Evolutionary conservation across 1,139 yeast species (phyloP).

Genomic region (Zygosaccharomyces pseudobailii): DNA sequence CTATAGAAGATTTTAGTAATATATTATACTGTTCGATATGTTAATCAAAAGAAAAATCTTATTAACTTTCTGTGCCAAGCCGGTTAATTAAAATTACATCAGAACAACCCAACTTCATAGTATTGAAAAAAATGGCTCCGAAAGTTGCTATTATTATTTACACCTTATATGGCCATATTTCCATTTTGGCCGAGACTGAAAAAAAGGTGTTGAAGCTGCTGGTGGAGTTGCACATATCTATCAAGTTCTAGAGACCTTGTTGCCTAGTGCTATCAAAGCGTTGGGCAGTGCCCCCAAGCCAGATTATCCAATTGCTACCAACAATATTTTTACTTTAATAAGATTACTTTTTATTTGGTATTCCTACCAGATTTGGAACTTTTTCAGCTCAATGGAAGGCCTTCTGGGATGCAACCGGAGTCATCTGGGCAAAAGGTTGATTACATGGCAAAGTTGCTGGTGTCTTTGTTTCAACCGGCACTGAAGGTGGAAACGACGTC

Average conservation of each 20-base stretch:
- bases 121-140: constrained; percentile 16
- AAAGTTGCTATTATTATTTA: constrained; percentile 60
- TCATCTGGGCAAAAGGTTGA: constrained; percentile 73
- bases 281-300: constrained; percentile 68
- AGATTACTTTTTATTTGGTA: constrained; percentile 75
- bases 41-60: too few relatives aligned
- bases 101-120: too few relatives aligned
- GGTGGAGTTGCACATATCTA: constrained; percentile 69
- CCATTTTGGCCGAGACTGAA: constrained; percentile 63
- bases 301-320: constrained; percentile 63
- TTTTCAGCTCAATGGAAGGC: constrained; percentile 78
- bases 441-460: constrained; percentile 75
- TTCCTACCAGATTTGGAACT: constrained; percentile 81
- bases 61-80: too few relatives aligned
- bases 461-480: constrained; percentile 71
- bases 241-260: constrained; percentile 77
- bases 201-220: constrained; percentile 66
- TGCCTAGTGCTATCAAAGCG: constrained; percentile 52
- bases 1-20: too few relatives aligned
- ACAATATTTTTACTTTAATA: constrained; percentile 54
- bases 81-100: too few relatives aligned
- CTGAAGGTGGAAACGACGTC: constrained; percentile 79
- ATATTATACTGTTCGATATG: too few relatives aligned
- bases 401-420: constrained; percentile 80
- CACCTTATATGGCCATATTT: constrained; percentile 78